Conservation (phyloP, 805 yeast species). For the Ogataea kodamae region DNA sequence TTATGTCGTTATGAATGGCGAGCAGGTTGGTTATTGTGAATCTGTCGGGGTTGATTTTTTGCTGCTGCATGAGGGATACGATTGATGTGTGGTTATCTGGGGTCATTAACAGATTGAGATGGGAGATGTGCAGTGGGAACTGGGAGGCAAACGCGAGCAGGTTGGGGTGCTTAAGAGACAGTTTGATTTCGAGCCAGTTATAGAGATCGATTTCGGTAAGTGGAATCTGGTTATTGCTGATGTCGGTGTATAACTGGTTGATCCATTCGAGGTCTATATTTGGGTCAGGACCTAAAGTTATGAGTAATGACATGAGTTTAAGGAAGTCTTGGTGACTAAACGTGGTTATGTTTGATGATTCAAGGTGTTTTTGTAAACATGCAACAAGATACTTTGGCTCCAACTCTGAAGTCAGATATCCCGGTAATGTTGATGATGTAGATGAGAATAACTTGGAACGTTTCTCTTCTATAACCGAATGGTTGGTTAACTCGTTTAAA, state of each 20-base stretch:
- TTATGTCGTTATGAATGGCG: slow-evolving; percentile 5
- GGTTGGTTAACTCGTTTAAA: no score
- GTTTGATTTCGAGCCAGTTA: slow-evolving; percentile 10
- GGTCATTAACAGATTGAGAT: slow-evolving; percentile 11
- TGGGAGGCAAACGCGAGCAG: slow-evolving; percentile 5
- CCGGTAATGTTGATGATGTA: background rate
- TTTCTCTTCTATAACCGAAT: slow-evolving; percentile 2
- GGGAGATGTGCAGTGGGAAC: slow-evolving; percentile 11
- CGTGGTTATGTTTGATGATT: no score
- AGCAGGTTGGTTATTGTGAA: slow-evolving; percentile 8
- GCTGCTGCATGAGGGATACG: slow-evolving; percentile 7
- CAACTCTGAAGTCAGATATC: background rate
- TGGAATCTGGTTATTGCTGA: slow-evolving; percentile 1
- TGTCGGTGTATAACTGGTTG: slow-evolving; percentile 8
- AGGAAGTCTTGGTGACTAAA: no score
- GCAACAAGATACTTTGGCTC: background rate
- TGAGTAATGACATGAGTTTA: no score
- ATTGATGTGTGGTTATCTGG: slow-evolving; percentile 1
- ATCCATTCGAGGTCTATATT: slow-evolving; percentile 8
- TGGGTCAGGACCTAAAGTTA: no score
- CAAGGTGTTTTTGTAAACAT: no score
- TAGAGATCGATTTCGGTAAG: slow-evolving; percentile 16
- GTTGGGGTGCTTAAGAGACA: background rate
- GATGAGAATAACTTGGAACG: background rate
- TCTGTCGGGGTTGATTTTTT: slow-evolving; percentile 14